Conservation (phyloP, 2,329 filamentous ascomycete species). For the Ceratocystis variospora region DNA sequence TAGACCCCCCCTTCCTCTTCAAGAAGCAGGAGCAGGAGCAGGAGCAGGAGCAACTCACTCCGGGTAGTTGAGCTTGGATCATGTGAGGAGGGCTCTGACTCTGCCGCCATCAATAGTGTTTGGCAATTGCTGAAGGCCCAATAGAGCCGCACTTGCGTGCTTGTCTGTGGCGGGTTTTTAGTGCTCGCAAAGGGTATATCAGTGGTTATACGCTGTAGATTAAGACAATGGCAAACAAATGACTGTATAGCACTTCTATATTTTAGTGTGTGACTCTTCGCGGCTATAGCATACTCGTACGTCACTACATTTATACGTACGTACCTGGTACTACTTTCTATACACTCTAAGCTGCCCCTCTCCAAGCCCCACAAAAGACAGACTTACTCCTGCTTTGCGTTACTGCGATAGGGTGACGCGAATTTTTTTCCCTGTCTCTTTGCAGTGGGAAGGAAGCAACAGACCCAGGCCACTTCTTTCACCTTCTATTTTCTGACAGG, state of each 20-base stretch:
- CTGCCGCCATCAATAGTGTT: not conserved
- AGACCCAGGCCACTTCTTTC: not conserved
- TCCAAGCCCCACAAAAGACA: not conserved
- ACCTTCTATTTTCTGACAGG: constrained; percentile 8
- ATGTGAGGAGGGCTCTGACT: not conserved
- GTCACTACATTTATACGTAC: too few relatives aligned
- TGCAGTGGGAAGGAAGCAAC: not conserved
- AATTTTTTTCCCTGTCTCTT: not conserved
- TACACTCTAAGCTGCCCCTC: not conserved
- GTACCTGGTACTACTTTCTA: not conserved
- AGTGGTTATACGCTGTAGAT: too few relatives aligned
- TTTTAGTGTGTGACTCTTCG: not conserved
- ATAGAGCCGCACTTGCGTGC: too few relatives aligned
- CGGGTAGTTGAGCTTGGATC: not conserved
- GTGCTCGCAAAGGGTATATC: not conserved
- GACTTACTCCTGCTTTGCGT: not conserved
- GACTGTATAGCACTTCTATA: too few relatives aligned
- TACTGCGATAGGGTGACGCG: not conserved
- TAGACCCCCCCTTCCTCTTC: not conserved
- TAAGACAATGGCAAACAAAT: too few relatives aligned
- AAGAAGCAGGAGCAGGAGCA: not conserved
- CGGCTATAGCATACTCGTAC: not conserved
- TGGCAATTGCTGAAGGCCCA: not conserved
- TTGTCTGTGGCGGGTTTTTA: not conserved
- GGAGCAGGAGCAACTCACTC: not conserved